A percentile compares a stretch with the other conserved stretches of the same genome.
Evolutionary conservation across 2,329 filamentous ascomycete species (phyloP).

Genomic region (Mycosphaerella sp.): DNA sequence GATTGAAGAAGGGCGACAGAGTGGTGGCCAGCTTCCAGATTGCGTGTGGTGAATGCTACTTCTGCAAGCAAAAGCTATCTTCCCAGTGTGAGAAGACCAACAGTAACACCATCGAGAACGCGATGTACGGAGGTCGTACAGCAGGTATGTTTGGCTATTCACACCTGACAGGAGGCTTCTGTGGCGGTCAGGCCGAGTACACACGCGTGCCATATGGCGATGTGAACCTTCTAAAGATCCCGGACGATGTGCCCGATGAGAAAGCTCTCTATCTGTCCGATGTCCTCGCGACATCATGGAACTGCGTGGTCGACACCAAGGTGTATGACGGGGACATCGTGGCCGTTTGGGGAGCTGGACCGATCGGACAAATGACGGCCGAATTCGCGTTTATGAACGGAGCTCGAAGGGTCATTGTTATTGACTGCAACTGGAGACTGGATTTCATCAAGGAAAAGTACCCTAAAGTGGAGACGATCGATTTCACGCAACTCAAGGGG

Average conservation of each 20-base stretch:
- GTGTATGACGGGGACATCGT: conserved; percentile 73
- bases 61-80: conserved; percentile 70
- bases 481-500: conserved; percentile 59
- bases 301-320: conserved; percentile 74
- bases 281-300: conserved; percentile 72
- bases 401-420: conserved; percentile 68
- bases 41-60: conserved; percentile 63
- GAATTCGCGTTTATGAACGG: conserved; percentile 64
- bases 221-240: conserved; percentile 73
- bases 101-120: conserved; percentile 61
- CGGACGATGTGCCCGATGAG: conserved; percentile 75
- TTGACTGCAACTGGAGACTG: conserved; percentile 68
- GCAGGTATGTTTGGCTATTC: conserved; percentile 57
- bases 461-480: conserved; percentile 60
- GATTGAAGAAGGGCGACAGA: conserved; percentile 45
- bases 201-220: conserved; percentile 75
- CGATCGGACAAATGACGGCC: conserved; percentile 74
- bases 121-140: conserved; percentile 73
- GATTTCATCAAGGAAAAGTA: conserved; percentile 61
- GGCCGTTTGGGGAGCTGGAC: conserved; percentile 81
- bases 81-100: conserved; percentile 79
- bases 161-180: conserved; percentile 78
- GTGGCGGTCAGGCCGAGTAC: conserved; percentile 82
- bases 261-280: conserved; percentile 77
- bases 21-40: conserved; percentile 88